A percentile compares a stretch with the other conserved stretches of the same genome.
phyloP scores from a whole-genome alignment of 225 moss, liverwort and hornwort species.

The Pleurozium schreberi region DNA sequence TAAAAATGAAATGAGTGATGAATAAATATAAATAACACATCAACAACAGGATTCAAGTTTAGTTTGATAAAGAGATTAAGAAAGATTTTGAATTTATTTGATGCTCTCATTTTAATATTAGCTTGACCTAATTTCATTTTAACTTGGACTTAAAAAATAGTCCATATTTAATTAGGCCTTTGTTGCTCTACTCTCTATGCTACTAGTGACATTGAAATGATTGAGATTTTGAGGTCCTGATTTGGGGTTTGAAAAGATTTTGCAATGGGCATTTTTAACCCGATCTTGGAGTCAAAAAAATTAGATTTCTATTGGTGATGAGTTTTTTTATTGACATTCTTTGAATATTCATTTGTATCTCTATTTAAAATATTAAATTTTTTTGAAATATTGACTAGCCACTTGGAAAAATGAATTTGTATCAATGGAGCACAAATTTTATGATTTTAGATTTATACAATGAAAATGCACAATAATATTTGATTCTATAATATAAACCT shows the following conservation, averaged over 20 bases:
- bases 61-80: not conserved
- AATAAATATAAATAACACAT: not conserved
- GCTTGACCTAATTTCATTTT: not conserved
- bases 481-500: not conserved
- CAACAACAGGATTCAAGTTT: not conserved
- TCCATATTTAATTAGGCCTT: not conserved
- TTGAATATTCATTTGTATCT: not conserved
- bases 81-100: not conserved
- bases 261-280: not conserved
- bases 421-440: rapidly evolving
- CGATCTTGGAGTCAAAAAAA: not conserved
- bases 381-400: not conserved
- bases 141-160: not conserved
- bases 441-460: rapidly evolving
- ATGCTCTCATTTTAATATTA: not conserved
- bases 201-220: rapidly evolving
- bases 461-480: not conserved
- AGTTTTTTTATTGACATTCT: not conserved
- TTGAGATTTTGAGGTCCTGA: not conserved
- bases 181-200: rapidly evolving
- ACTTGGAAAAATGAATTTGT: not conserved
- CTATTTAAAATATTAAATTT: not conserved
- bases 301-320: not conserved
- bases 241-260: not conserved
- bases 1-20: not conserved